Conservation (phyloP, 768 basidiomycete species). For the Russula virescens region DNA sequence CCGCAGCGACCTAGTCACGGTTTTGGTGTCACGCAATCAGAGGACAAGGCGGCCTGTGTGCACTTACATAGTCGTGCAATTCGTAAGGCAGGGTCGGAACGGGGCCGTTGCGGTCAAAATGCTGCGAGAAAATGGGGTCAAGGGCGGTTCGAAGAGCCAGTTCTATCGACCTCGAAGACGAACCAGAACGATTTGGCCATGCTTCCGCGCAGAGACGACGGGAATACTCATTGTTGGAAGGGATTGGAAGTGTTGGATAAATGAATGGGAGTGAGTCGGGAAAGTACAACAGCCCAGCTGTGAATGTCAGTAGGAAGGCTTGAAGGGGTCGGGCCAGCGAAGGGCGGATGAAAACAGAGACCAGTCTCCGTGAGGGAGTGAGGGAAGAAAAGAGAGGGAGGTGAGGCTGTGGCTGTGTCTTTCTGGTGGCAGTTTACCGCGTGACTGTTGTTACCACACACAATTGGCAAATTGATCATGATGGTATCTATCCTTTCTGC, state of each 20-base stretch:
- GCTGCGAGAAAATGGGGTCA: not conserved
- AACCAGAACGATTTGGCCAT: slow-evolving; percentile 18
- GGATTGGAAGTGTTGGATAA: not conserved
- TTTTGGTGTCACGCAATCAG: not conserved
- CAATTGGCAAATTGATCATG: too few species aligned
- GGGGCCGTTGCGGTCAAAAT: not conserved
- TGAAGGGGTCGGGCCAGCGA: slow-evolving; percentile 8
- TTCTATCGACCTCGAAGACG: not conserved
- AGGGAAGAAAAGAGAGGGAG: not conserved
- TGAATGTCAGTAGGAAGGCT: not conserved
- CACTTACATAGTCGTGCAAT: slow-evolving; percentile 4
- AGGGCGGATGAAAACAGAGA: slow-evolving; percentile 4
- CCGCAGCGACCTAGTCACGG: slow-evolving; percentile 35
- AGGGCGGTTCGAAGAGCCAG: not conserved
- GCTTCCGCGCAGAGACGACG: slow-evolving; percentile 5
- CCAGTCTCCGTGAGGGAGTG: slow-evolving; percentile 20
- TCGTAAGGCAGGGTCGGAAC: slow-evolving; percentile 14
- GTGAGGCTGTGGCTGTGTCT: not conserved
- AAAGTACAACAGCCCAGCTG: slow-evolving; percentile 13
- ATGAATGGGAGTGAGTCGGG: not conserved
- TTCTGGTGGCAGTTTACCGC: too few species aligned
- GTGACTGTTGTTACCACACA: too few species aligned
- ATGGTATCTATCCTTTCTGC: too few species aligned
- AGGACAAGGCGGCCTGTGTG: not conserved
- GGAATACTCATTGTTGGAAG: slow-evolving; percentile 11